A percentile compares a stretch with the other conserved stretches of the same genome.
Evolutionary conservation across 73 alveolate species (phyloP).

Genomic region (Paramecium bursaria): DNA sequence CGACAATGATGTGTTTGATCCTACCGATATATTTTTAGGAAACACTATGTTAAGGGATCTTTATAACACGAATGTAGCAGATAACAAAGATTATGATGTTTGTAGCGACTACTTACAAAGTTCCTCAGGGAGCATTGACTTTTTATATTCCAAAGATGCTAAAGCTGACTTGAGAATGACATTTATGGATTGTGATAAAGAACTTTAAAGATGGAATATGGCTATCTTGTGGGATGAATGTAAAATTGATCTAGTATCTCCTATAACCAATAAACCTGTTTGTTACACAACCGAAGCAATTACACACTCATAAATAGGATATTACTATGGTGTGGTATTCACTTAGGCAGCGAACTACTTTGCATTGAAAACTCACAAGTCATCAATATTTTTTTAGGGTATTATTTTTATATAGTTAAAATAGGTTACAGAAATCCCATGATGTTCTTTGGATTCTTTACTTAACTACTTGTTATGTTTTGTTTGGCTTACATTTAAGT

Average conservation of each 20-base stretch:
- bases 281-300: slow-evolving; percentile 94
- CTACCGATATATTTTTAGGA: slow-evolving; percentile 69
- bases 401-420: too few relatives aligned
- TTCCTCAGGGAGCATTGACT: slow-evolving; percentile 57
- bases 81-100: neutral
- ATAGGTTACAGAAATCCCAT: slow-evolving; percentile 1
- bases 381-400: slow-evolving; percentile 23
- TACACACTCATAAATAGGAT: slow-evolving; percentile 89
- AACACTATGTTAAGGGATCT: slow-evolving; percentile 63
- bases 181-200: slow-evolving; percentile 57
- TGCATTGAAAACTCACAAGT: slow-evolving; percentile 80
- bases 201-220: slow-evolving; percentile 2
- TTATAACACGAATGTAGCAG: neutral
- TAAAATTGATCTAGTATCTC: slow-evolving; percentile 69
- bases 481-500: slow-evolving; percentile 4
- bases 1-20: slow-evolving; percentile 68
- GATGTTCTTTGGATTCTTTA: slow-evolving; percentile 22
- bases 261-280: slow-evolving; percentile 53
- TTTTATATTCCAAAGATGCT: slow-evolving; percentile 58
- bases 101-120: neutral
- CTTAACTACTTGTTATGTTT: neutral
- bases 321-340: slow-evolving; percentile 79
- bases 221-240: slow-evolving; percentile 75
- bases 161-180: slow-evolving; percentile 75
- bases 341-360: slow-evolving; percentile 81